Percentiles rank a stretch among this genome's conserved stretches.
Conservation (phyloP, 2,329 filamentous ascomycete species). For the Aspergillus terreus region DNA sequence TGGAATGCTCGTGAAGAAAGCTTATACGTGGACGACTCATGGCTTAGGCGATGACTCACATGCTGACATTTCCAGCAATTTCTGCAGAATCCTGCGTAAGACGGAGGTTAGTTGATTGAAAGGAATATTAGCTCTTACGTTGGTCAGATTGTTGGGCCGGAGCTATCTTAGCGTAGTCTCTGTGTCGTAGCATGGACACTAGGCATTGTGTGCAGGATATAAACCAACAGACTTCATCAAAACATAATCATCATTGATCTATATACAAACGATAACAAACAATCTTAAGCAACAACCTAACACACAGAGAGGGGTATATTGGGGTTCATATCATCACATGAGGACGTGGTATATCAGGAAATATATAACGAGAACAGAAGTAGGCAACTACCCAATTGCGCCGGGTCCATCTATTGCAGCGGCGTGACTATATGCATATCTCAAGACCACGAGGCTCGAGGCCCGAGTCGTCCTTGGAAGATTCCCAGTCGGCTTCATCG, state of each 20-base stretch:
- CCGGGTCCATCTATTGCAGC: no score
- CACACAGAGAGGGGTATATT: neutral
- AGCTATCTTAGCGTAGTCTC: no score
- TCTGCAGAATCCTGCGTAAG: neutral
- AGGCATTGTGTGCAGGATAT: neutral
- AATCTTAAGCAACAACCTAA: neutral
- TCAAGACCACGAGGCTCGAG: neutral
- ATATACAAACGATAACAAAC: neutral
- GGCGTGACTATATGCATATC: neutral
- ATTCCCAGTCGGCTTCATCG: neutral
- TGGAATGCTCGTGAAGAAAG: neutral
- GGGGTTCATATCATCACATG: no score
- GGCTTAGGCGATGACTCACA: neutral
- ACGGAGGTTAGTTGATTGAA: neutral
- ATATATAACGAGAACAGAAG: no score
- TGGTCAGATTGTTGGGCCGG: no score
- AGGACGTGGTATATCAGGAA: no score
- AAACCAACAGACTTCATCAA: neutral
- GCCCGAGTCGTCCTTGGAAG: neutral
- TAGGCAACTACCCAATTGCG: no score
- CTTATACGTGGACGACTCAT: neutral
- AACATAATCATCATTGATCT: no score
- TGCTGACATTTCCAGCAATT: neutral
- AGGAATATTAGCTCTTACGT: neutral
- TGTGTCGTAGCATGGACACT: no score